Percentiles rank a stretch among this genome's conserved stretches.
Evolutionary conservation across 129 eudicot genomes (phyloP).

Genomic region (Gnaphalium uliginosum): DNA sequence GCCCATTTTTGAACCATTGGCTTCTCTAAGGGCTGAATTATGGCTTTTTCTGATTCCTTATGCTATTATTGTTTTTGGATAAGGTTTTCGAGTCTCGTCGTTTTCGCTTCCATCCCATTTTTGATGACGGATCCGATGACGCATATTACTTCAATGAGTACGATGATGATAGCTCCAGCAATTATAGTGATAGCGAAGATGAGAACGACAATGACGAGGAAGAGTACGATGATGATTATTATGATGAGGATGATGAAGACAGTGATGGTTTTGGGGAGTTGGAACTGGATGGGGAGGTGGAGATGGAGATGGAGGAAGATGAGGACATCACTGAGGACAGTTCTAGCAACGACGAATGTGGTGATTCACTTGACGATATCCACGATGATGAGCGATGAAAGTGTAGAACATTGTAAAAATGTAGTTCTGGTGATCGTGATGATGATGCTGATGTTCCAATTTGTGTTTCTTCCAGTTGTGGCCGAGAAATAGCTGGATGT

Average conservation of each 20-base stretch:
- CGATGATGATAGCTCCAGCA: conserved; percentile 22
- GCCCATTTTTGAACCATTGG: neutral
- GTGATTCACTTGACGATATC: conserved; percentile 30
- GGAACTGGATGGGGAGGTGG: conserved; percentile 8
- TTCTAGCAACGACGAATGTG: conserved; percentile 24
- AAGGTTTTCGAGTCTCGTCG: conserved; percentile 39
- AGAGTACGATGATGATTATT: neutral
- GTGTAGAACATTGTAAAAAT: conserved; percentile 11
- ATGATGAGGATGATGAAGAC: neutral
- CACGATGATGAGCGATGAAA: conserved; percentile 9
- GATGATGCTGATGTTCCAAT: conserved; percentile 29
- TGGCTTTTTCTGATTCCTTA: neutral
- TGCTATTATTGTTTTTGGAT: neutral
- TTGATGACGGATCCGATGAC: conserved; percentile 37
- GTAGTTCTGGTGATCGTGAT: conserved; percentile 5
- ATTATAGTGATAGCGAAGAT: conserved; percentile 5
- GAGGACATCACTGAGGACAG: conserved; percentile 14
- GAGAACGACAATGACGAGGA: conserved; percentile 5
- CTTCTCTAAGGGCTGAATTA: neutral
- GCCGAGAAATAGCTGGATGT: neutral
- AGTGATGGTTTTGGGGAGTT: neutral
- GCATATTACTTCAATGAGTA: conserved; percentile 33
- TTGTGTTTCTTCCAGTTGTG: conserved; percentile 52
- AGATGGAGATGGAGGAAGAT: conserved; percentile 11
- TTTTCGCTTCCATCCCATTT: neutral